phyloP scores from a whole-genome alignment of 2,329 filamentous ascomycete genomes.

The Colletotrichum costaricense region DNA sequence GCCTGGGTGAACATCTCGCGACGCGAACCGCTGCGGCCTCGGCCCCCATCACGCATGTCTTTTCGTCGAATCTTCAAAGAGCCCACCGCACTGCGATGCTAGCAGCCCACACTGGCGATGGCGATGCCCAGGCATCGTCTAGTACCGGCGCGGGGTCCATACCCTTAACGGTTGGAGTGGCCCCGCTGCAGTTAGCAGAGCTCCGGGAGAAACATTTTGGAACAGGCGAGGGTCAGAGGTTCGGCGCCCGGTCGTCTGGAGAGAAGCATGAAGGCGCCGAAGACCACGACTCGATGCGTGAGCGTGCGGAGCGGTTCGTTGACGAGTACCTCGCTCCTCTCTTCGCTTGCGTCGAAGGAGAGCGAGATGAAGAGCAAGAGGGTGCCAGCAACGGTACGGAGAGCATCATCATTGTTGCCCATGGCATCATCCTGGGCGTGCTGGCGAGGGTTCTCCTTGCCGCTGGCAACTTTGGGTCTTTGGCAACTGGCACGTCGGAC shows the following conservation, averaged over 20 bases:
- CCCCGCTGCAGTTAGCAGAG: conserved; percentile 55
- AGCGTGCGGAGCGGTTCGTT: conserved; percentile 75
- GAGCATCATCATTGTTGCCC: conserved; percentile 77
- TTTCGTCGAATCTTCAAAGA: conserved; percentile 82
- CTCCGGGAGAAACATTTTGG: conserved; percentile 83
- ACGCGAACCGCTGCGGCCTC: conserved; percentile 38
- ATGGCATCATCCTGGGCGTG: conserved; percentile 82
- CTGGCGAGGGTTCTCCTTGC: conserved; percentile 67
- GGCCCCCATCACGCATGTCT: conserved; percentile 69
- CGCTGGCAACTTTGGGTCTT: conserved; percentile 33
- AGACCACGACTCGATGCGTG: conserved; percentile 73
- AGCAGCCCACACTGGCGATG: conserved; percentile 55
- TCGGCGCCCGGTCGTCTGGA: conserved; percentile 48
- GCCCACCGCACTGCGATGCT: conserved; percentile 78
- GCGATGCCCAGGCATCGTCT: conserved; percentile 52
- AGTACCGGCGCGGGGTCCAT: not conserved
- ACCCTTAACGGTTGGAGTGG: conserved; percentile 36
- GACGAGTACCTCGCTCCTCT: conserved; percentile 70
- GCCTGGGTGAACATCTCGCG: conserved; percentile 73
- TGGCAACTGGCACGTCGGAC: conserved; percentile 34
- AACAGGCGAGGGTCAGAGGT: conserved; percentile 74
- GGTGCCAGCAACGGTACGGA: not conserved
- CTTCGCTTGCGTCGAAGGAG: conserved; percentile 40
- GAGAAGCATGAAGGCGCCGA: conserved; percentile 65
- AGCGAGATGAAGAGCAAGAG: conserved; percentile 2